Percentiles rank a stretch among this genome's conserved stretches.
These are phyloP conservation scores for Mycena galericulata DNA, from an alignment of 768 basidiomycete species.

Conservation along the genomic window DNA sequence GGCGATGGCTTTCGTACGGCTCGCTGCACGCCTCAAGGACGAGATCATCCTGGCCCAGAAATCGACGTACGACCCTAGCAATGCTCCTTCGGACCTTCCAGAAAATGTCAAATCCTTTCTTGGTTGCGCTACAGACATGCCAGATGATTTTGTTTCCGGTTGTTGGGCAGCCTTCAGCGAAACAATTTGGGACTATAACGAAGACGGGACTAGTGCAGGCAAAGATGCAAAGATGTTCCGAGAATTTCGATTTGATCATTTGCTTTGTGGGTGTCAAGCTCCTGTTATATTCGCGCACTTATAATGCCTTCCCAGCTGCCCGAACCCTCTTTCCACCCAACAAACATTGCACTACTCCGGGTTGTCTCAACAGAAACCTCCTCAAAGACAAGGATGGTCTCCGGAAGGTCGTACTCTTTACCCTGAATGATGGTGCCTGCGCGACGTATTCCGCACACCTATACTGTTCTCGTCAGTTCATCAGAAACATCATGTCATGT, in stretches of 20 bases:
- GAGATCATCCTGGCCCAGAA: conserved; percentile 6
- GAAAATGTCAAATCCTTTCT: background rate
- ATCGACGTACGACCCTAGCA: background rate
- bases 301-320: background rate
- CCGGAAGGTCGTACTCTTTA: background rate
- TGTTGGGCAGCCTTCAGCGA: conserved; percentile 8
- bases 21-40: background rate
- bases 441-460: background rate
- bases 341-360: background rate
- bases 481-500: too few relatives aligned
- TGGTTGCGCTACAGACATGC: conserved; percentile 4
- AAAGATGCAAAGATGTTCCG: conserved; percentile 12
- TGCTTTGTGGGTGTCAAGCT: background rate
- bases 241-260: conserved; percentile 3
- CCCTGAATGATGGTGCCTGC: background rate
- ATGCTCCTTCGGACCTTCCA: background rate
- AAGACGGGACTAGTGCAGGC: conserved; percentile 1
- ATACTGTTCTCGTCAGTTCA: background rate
- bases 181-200: conserved; percentile 11
- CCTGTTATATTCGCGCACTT: background rate
- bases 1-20: background rate
- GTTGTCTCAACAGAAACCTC: background rate
- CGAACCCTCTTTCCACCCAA: background rate
- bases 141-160: conserved; percentile 6
- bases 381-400: conserved; percentile 2